Evolutionary conservation across 148 eudicot species (phyloP).

Genomic region (Vaccinium vitisidaea): DNA sequence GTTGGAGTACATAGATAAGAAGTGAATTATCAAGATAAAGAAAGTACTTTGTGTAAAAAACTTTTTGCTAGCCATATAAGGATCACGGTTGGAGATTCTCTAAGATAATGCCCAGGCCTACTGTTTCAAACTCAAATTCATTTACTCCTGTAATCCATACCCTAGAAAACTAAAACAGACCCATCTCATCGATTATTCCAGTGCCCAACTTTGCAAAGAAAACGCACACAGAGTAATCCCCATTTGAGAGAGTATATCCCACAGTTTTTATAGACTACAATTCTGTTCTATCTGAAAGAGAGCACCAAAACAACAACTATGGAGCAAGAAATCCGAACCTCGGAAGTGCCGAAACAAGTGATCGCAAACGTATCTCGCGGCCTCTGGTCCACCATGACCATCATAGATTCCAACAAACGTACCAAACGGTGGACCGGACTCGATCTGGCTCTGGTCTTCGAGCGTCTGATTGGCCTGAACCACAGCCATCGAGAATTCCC

Average conservation of each 20-base stretch:
- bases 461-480: constrained; percentile 65
- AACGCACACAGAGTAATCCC: neutral
- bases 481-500: constrained; percentile 65
- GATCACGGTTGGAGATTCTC: too few species aligned
- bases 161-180: neutral
- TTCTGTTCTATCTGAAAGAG: neutral
- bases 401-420: constrained; percentile 74
- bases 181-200: neutral
- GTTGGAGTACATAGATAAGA: too few species aligned
- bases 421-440: constrained; percentile 49
- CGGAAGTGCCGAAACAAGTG: constrained; percentile 48
- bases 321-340: constrained; percentile 33
- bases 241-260: neutral
- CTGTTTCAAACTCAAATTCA: neutral
- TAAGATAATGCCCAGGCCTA: neutral
- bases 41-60: too few species aligned
- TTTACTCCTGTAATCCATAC: neutral
- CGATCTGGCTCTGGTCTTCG: constrained; percentile 66
- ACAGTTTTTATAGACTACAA: neutral
- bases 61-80: too few species aligned
- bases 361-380: constrained; percentile 62
- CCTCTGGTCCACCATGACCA: constrained; percentile 73
- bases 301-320: neutral
- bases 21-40: too few species aligned
- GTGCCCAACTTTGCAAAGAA: neutral